Evolutionary conservation across 2,329 filamentous ascomycete species (phyloP).

Genomic region (Aureobasidium sp.): DNA sequence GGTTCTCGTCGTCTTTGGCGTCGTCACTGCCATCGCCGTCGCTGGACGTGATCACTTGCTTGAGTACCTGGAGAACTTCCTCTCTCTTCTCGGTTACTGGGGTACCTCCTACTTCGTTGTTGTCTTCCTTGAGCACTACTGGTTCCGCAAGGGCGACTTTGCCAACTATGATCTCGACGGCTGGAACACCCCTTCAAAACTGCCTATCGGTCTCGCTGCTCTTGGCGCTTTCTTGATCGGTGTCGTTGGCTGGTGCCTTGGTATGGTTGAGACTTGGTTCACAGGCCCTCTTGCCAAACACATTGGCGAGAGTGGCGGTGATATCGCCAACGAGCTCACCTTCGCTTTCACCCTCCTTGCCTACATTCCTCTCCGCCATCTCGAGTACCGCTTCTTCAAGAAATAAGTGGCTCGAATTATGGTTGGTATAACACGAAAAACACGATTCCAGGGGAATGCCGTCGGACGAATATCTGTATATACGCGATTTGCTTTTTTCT

Average conservation of each 20-base stretch:
- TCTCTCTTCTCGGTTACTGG: constrained; percentile 41
- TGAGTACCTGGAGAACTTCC: constrained; percentile 38
- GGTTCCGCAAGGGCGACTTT: constrained; percentile 34
- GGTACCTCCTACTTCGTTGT: constrained; percentile 39
- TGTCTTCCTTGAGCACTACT: constrained; percentile 37
- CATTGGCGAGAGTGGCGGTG: constrained; percentile 49
- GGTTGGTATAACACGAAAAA: background rate
- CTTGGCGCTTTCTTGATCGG: constrained; percentile 32
- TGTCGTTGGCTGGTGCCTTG: constrained; percentile 42
- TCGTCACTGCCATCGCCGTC: constrained; percentile 36
- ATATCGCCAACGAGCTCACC: constrained; percentile 48
- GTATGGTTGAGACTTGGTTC: constrained; percentile 53
- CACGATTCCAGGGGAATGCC: background rate
- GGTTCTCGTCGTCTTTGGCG: constrained; percentile 37
- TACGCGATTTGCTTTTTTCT: constrained; percentile 5
- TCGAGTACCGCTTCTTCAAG: constrained; percentile 42
- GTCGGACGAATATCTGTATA: constrained; percentile 7
- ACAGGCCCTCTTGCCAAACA: constrained; percentile 49
- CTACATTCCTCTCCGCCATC: constrained; percentile 41
- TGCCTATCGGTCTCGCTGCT: constrained; percentile 37
- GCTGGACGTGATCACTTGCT: constrained; percentile 36
- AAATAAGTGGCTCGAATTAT: constrained; percentile 17
- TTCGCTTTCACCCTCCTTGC: constrained; percentile 41
- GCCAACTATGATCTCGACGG: constrained; percentile 38
- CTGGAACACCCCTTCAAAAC: constrained; percentile 37